Percentiles rank a stretch among this genome's conserved stretches.
phyloP scores from a whole-genome alignment of 2,329 filamentous ascomycete genomes.

The Sporothrix mexicana region DNA sequence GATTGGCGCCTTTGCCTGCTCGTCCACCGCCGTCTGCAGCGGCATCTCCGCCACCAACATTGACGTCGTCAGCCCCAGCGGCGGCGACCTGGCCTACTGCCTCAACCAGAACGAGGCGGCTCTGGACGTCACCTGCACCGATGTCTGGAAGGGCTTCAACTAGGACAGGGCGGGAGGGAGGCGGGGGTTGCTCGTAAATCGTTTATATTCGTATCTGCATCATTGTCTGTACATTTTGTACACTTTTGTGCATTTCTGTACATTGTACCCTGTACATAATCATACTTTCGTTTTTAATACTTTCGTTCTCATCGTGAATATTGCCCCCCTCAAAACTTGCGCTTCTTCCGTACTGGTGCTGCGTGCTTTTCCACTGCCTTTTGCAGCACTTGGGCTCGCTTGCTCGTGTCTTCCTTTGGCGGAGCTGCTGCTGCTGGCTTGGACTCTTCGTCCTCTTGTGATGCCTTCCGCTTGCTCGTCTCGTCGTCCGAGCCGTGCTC shows the following conservation, averaged over 20 bases:
- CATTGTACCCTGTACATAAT: background rate
- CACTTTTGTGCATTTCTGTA: background rate
- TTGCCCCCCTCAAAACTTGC: constrained; percentile 52
- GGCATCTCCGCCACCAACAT: constrained; percentile 40
- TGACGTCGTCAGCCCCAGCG: constrained; percentile 40
- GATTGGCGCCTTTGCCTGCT: constrained; percentile 41
- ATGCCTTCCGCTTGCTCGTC: constrained; percentile 16
- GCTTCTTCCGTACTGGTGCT: constrained; percentile 61
- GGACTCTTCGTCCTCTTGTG: background rate
- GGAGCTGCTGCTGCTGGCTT: constrained; percentile 43
- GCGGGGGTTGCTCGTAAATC: background rate
- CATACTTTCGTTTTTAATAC: constrained; percentile 6
- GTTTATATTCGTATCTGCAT: background rate
- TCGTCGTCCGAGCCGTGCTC: constrained; percentile 33
- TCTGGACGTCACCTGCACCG: constrained; percentile 40
- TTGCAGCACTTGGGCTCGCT: constrained; percentile 57
- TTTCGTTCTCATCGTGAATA: background rate
- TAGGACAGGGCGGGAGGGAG: background rate
- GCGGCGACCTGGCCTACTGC: constrained; percentile 40
- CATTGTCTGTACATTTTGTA: background rate
- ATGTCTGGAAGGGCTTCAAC: constrained; percentile 34
- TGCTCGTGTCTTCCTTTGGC: constrained; percentile 51
- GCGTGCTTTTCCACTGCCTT: constrained; percentile 58
- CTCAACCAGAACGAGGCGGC: constrained; percentile 39
- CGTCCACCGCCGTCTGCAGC: constrained; percentile 39